These are phyloP conservation scores for Prunus campanulata DNA, from an alignment of 306 rosid species.

Conservation along the genomic window DNA sequence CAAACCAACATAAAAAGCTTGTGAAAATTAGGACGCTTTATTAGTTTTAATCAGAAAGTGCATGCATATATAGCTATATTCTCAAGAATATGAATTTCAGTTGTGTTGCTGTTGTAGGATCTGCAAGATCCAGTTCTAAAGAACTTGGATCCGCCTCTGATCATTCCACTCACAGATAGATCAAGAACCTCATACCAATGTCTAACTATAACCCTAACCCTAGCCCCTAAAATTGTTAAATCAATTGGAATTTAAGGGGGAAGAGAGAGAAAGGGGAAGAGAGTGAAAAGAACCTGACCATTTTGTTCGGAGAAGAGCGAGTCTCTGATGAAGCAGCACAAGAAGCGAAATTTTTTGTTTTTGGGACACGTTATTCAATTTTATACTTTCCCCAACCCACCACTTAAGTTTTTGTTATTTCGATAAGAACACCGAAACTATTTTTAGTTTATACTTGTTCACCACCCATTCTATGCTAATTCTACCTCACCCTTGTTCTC, in stretches of 20 bases:
- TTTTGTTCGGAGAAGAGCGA: conserved; percentile 12
- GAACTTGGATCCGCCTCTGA: conserved; percentile 3
- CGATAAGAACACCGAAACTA: not conserved
- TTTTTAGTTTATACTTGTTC: not conserved
- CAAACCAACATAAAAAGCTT: not conserved
- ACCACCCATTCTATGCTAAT: not conserved
- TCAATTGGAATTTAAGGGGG: not conserved
- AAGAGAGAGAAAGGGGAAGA: not conserved
- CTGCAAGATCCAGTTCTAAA: conserved; percentile 8
- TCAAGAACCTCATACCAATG: conserved; percentile 4
- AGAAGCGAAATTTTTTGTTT: not conserved
- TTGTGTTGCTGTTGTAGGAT: not conserved
- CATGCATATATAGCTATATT: not conserved
- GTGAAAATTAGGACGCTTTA: not conserved
- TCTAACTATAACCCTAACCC: not conserved
- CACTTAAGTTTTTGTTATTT: not conserved
- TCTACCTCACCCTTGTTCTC: not conserved
- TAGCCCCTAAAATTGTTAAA: not conserved
- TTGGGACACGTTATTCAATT: not conserved
- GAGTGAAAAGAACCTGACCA: conserved; percentile 2
- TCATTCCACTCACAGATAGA: not conserved
- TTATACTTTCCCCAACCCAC: conserved; percentile 1
- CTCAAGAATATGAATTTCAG: too few relatives aligned
- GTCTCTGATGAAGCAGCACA: not conserved
- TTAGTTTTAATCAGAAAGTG: not conserved